phyloP scores from a whole-genome alignment of 2,329 filamentous ascomycete genomes.

The Claviceps sp. region DNA sequence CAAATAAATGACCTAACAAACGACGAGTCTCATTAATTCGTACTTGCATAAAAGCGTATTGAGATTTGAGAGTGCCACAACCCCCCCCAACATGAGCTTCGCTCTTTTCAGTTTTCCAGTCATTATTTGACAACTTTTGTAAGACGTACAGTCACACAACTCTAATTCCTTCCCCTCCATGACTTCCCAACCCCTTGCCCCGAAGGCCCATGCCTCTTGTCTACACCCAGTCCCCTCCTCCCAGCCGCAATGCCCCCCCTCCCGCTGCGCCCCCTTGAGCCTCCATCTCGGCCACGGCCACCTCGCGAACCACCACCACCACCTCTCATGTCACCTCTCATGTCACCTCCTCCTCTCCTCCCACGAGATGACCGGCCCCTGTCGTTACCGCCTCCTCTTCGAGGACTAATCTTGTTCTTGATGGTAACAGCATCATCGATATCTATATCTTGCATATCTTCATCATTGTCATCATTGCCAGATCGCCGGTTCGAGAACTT shows the following conservation, averaged over 20 bases:
- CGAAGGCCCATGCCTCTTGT: slow-evolving; percentile 30
- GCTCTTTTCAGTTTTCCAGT: too few species aligned
- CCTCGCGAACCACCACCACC: slow-evolving; percentile 12
- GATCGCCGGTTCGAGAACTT: slow-evolving; percentile 55
- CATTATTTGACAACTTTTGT: too few species aligned
- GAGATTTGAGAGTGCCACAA: too few species aligned
- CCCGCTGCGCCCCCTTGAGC: slow-evolving; percentile 28
- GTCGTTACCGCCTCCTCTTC: slow-evolving; percentile 12
- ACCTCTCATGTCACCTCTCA: slow-evolving; percentile 15
- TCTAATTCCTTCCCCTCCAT: slow-evolving; percentile 12
- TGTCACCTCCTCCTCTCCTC: slow-evolving; percentile 12
- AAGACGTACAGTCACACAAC: too few species aligned
- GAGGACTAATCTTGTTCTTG: slow-evolving; percentile 34
- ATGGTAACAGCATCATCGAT: slow-evolving; percentile 38
- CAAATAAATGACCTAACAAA: too few species aligned
- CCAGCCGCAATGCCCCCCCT: slow-evolving; percentile 33
- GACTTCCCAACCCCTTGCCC: slow-evolving; percentile 29
- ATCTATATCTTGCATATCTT: slow-evolving; percentile 38
- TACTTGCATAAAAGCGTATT: too few species aligned
- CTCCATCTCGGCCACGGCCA: slow-evolving; percentile 12
- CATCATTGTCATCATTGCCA: slow-evolving; percentile 32
- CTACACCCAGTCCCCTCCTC: slow-evolving; percentile 35
- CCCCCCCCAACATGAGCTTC: too few species aligned
- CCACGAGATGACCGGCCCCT: slow-evolving; percentile 18
- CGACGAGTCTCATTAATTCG: too few species aligned